Conservation (phyloP, 352 stramenopile genomes). For the Globisporangium nunn region DNA sequence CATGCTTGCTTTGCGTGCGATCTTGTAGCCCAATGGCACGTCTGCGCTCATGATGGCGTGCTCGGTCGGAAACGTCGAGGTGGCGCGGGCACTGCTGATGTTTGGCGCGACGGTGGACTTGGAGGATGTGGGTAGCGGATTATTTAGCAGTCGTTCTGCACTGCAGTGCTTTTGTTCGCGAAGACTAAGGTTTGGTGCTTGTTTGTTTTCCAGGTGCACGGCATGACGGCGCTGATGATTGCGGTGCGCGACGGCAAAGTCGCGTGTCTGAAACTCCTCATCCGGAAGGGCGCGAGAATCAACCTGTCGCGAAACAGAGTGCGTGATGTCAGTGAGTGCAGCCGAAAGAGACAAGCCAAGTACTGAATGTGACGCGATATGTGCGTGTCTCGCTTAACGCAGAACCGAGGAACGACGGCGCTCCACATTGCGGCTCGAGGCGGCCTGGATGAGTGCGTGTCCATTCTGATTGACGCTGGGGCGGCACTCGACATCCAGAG, state of each 20-base stretch:
- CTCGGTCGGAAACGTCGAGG: constrained; percentile 84
- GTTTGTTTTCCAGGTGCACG: constrained; percentile 46
- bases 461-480: constrained; percentile 55
- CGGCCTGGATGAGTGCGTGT: constrained; percentile 70
- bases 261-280: constrained; percentile 59
- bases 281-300: constrained; percentile 75
- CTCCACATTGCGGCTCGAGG: constrained; percentile 74
- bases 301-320: constrained; percentile 81
- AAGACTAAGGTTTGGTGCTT: not conserved
- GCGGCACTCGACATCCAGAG: constrained; percentile 72
- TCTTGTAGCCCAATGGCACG: constrained; percentile 60
- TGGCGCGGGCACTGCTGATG: constrained; percentile 69
- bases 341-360: not conserved
- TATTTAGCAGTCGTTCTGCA: not conserved
- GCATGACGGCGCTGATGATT: constrained; percentile 78
- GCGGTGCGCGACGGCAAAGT: constrained; percentile 59
- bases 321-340: constrained; percentile 8
- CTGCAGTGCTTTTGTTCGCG: too few relatives aligned
- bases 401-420: constrained; percentile 78
- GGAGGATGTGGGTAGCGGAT: constrained; percentile 51
- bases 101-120: constrained; percentile 79
- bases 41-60: constrained; percentile 81
- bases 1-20: not conserved
- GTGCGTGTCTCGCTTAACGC: not conserved
- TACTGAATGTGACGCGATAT: not conserved